These are phyloP conservation scores for Akebia trifoliata DNA, from an alignment of 164 flowering plant genomes.

Conservation along the genomic window DNA sequence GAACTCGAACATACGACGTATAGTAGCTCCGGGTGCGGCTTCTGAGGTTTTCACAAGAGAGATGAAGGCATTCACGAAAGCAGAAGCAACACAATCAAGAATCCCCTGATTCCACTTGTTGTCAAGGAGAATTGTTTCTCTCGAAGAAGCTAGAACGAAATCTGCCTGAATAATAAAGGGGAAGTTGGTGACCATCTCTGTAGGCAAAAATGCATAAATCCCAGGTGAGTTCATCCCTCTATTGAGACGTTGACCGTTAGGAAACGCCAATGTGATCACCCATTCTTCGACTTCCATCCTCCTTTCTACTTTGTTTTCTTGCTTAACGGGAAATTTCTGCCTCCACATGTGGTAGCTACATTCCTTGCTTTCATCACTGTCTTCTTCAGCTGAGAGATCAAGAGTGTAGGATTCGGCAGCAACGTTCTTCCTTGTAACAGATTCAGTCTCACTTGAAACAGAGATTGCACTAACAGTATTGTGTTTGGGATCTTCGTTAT, in stretches of 20 bases:
- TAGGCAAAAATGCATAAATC: constrained; percentile 55
- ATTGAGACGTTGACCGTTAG: constrained; percentile 35
- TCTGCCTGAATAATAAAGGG: constrained; percentile 47
- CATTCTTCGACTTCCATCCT: constrained; percentile 42
- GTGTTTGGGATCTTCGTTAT: constrained; percentile 26
- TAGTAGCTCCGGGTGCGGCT: constrained; percentile 34
- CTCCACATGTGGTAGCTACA: constrained; percentile 61
- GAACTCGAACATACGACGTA: constrained; percentile 32
- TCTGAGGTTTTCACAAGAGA: constrained; percentile 32
- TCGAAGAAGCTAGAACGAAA: constrained; percentile 48
- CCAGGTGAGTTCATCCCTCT: constrained; percentile 40
- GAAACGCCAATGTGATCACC: constrained; percentile 50
- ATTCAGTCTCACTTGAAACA: constrained; percentile 44
- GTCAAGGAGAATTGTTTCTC: constrained; percentile 42
- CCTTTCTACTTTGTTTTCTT: constrained; percentile 30
- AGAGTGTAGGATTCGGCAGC: constrained; percentile 54
- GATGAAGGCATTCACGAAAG: constrained; percentile 43
- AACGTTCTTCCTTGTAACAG: constrained; percentile 37
- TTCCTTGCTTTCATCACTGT: constrained; percentile 9
- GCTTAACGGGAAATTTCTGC: constrained; percentile 50
- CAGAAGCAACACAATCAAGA: constrained; percentile 39
- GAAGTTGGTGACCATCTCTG: constrained; percentile 55
- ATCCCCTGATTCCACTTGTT: constrained; percentile 54
- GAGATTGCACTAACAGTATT: constrained; percentile 42
- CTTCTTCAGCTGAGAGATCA: constrained; percentile 38